Conservation (phyloP, 1,284 basidiomycete species). For the Microbotryum scabiosae region DNA sequence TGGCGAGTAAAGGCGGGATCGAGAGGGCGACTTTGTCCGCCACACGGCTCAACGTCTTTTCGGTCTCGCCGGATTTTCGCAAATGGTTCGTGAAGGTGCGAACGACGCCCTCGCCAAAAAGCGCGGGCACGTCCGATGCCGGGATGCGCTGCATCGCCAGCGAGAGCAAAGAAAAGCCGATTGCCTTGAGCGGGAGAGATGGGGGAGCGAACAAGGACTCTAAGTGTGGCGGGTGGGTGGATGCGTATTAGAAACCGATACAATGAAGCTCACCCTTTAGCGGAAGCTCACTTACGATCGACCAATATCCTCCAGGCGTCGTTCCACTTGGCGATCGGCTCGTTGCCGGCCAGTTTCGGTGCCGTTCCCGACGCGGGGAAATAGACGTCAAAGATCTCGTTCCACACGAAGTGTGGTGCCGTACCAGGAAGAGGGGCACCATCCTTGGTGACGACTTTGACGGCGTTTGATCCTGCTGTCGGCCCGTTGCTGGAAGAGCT, state of each 20-base stretch:
- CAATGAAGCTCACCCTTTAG: no score
- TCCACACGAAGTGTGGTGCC: conserved; percentile 88
- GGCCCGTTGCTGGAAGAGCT: conserved; percentile 32
- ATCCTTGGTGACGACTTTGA: conserved; percentile 27
- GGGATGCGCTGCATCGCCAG: conserved; percentile 64
- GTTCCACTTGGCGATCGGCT: conserved; percentile 60
- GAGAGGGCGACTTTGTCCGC: conserved; percentile 62
- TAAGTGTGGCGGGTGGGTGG: conserved; percentile 36
- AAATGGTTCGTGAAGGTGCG: conserved; percentile 94
- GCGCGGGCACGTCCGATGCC: conserved; percentile 61
- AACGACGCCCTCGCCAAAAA: conserved; percentile 95
- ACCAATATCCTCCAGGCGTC: conserved; percentile 86
- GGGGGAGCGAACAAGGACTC: conserved; percentile 80
- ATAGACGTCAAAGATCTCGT: conserved; percentile 66
- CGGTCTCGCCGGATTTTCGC: conserved; percentile 47
- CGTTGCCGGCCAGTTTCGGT: conserved; percentile 25
- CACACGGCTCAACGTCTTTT: conserved; percentile 24
- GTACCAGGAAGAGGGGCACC: conserved; percentile 57
- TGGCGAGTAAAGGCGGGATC: conserved; percentile 31
- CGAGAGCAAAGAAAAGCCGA: conserved; percentile 89
- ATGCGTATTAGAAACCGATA: background rate
- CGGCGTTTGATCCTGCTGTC: conserved; percentile 27
- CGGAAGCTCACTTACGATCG: conserved; percentile 56
- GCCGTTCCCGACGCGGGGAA: conserved; percentile 45
- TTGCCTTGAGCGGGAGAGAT: conserved; percentile 83